Evolutionary conservation across 495 filamentous ascomycete species (phyloP), one percentile per base, ranked within the genome.

Genomic region (Penicillium argentinense): DNA sequence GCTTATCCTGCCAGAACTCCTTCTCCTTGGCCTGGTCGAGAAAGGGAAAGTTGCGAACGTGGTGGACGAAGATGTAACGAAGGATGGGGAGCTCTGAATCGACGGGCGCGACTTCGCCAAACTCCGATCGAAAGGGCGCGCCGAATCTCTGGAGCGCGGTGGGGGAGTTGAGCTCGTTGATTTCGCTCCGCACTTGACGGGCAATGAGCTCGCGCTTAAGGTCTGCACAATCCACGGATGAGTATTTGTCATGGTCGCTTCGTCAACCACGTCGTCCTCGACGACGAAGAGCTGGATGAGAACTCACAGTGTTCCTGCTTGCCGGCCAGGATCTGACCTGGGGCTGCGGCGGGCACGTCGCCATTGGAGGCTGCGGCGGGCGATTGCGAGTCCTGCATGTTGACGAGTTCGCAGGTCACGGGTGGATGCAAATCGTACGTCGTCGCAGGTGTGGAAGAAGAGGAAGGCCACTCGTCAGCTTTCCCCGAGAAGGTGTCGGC

Each of bases 1-100:
- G 70, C 65, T 96, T 96, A 58, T 97, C 89, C 71, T 98, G 93
- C 93, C 93, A 98, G 57, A 98, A 98, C 65, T 98, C 92, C 77
- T 96, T 95, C 78, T 98, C 93, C 51, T 81, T 86, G 18, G 93
- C 93, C 75, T 91, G 86, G 64, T 97, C 89, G 41, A 98, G 78
- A 62, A 98, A 98, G 0, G 93, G 93, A 54, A 98, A 98, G 54
- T 97, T 95, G 45, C 93, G 88, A 48, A 98, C 82, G 82, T 97
- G 91, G 60, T 97, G 87, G 32, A 97, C 95, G 67, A 98, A 98
- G 59, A 97, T 95, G 66, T 96, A 97, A 48, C 93, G 82, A 45
- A 98, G 75, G 40, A 97, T 88, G 16, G 93, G 93, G 9, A 98
- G 76, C 51, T 98, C 93, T 8, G 89, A 95, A 62, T 98, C 95